Conservation (phyloP, 164 flowering plant genomes). For the Vitis rotundifolia region DNA sequence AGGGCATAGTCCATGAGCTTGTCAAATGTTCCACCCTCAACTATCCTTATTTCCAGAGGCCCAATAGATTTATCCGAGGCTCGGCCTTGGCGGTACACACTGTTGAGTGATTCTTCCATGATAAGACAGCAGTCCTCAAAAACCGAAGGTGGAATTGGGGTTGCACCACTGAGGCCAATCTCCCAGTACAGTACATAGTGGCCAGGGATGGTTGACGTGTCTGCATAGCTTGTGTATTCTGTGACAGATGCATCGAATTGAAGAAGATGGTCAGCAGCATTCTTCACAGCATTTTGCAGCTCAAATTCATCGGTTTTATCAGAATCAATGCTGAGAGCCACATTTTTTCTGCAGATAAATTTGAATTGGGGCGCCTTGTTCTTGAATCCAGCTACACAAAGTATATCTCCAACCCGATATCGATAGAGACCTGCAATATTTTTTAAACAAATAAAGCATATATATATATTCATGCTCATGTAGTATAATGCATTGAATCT, state of each 20-base stretch:
- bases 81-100: slow-evolving; percentile 64
- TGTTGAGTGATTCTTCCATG: slow-evolving; percentile 65
- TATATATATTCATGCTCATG: slow-evolving; percentile 12
- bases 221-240: slow-evolving; percentile 68
- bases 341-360: slow-evolving; percentile 62
- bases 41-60: slow-evolving; percentile 66
- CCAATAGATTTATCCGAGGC: slow-evolving; percentile 62
- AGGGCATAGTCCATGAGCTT: slow-evolving; percentile 67
- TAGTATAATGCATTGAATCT: not conserved
- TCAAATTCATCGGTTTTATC: slow-evolving; percentile 72
- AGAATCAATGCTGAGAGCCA: slow-evolving; percentile 62
- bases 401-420: slow-evolving; percentile 67
- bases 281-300: slow-evolving; percentile 55
- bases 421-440: slow-evolving; percentile 55
- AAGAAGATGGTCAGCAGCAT: slow-evolving; percentile 39
- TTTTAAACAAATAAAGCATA: slow-evolving; percentile 5
- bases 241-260: slow-evolving; percentile 44
- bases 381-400: slow-evolving; percentile 66
- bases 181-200: slow-evolving; percentile 77
- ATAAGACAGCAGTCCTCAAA: slow-evolving; percentile 54
- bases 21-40: slow-evolving; percentile 61
- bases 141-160: slow-evolving; percentile 29
- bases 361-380: slow-evolving; percentile 71
- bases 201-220: slow-evolving; percentile 62
- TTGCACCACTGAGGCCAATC: slow-evolving; percentile 20